Conservation (phyloP, 2,329 filamentous ascomycete species). For the Colletotrichum viniferum region DNA sequence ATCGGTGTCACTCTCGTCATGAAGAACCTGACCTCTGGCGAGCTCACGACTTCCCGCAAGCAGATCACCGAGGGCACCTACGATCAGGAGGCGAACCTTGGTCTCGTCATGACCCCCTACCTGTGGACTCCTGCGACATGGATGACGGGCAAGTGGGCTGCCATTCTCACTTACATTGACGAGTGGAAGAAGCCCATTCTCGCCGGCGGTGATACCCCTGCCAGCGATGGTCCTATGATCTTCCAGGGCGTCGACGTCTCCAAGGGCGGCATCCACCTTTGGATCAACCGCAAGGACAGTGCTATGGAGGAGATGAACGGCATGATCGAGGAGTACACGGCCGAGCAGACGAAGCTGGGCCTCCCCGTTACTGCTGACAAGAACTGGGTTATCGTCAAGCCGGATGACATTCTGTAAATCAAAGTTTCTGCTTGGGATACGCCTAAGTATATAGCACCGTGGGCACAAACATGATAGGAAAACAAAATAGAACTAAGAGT, state of each 20-base stretch:
- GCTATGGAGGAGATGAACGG: slow-evolving; percentile 37
- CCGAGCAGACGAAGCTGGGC: slow-evolving; percentile 37
- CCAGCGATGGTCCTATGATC: slow-evolving; percentile 47
- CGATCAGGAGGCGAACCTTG: slow-evolving; percentile 38
- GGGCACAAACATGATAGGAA: not conserved
- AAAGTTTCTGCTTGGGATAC: not conserved
- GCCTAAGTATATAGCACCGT: not conserved
- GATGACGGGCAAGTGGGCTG: slow-evolving; percentile 49
- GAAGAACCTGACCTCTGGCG: slow-evolving; percentile 30
- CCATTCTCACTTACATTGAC: slow-evolving; percentile 46
- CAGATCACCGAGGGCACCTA: slow-evolving; percentile 43
- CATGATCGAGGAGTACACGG: slow-evolving; percentile 40
- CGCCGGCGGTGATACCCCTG: slow-evolving; percentile 46
- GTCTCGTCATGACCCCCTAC: slow-evolving; percentile 42
- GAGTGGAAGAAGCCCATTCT: slow-evolving; percentile 47
- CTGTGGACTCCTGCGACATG: slow-evolving; percentile 48
- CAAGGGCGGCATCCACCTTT: slow-evolving; percentile 45
- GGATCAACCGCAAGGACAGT: slow-evolving; percentile 42
- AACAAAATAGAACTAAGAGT: not conserved
- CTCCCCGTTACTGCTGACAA: slow-evolving; percentile 45
- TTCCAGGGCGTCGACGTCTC: slow-evolving; percentile 48
- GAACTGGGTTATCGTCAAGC: slow-evolving; percentile 48
- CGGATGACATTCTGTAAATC: slow-evolving; percentile 39
- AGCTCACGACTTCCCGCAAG: slow-evolving; percentile 40
- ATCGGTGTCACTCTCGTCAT: slow-evolving; percentile 46